Evolutionary conservation across 331 rosid genomes (phyloP).

Genomic region (Quercus lobata): DNA sequence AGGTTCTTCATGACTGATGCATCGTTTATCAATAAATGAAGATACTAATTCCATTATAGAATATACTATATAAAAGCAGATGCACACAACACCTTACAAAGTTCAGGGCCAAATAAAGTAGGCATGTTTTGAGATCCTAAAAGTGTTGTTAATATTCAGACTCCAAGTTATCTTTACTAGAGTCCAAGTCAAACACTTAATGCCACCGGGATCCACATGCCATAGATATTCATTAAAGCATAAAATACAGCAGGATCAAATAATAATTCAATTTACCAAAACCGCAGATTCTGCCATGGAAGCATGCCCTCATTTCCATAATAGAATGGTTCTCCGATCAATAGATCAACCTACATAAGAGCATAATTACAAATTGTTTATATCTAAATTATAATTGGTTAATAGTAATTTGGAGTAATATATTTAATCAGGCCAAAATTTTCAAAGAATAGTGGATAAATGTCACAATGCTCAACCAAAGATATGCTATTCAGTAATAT

Average conservation of each 20-base stretch:
- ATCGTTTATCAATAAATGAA: not conserved
- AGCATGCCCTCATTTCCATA: slow-evolving; percentile 70
- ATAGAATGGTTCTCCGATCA: slow-evolving; percentile 88
- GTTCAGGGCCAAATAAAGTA: not conserved
- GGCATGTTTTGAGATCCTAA: not conserved
- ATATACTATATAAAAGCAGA: not conserved
- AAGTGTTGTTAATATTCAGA: not conserved
- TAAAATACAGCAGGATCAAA: slow-evolving; percentile 14
- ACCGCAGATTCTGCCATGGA: slow-evolving; percentile 92
- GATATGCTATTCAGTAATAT: not conserved
- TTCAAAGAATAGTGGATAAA: not conserved
- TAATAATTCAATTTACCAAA: slow-evolving; percentile 50
- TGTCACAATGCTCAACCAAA: not conserved
- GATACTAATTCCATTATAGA: not conserved
- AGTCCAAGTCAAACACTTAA: not conserved
- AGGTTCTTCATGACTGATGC: not conserved
- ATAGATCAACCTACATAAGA: slow-evolving; percentile 61
- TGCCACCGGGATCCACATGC: slow-evolving; percentile 13
- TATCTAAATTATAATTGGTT: not conserved
- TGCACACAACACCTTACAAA: not conserved
- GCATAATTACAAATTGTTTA: slow-evolving; percentile 8
- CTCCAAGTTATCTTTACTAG: not conserved
- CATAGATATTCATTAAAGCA: slow-evolving; percentile 9
- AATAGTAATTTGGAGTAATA: not conserved
- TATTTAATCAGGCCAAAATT: not conserved